Evolutionary conservation across 345 rosid genomes (phyloP).

Genomic region (Bretschneidera sinensis): DNA sequence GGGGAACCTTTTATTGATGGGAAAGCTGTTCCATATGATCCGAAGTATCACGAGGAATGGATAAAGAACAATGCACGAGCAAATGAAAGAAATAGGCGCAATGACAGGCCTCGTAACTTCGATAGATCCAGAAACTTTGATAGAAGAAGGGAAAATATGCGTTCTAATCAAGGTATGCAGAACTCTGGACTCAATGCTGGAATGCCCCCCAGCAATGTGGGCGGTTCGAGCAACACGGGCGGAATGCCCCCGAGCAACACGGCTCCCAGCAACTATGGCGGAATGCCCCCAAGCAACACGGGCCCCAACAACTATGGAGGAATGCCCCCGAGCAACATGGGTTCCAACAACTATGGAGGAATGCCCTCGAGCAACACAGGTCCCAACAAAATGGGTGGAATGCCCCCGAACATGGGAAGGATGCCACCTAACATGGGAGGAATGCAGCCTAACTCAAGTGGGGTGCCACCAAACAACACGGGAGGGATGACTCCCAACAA

Average conservation of each 20-base stretch:
- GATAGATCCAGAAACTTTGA: constrained; percentile 87
- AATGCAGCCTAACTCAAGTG: too few relatives aligned
- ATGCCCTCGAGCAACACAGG: too few relatives aligned
- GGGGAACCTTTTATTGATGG: constrained; percentile 97
- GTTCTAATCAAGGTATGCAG: constrained; percentile 36
- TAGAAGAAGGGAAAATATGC: constrained; percentile 81
- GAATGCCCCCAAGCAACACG: constrained; percentile 18
- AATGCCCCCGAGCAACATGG: background rate
- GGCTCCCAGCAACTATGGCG: constrained; percentile 17
- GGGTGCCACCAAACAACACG: constrained; percentile 14
- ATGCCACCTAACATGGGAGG: too few relatives aligned
- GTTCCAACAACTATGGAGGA: constrained; percentile 13
- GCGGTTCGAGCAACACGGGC: constrained; percentile 24
- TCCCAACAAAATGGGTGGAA: constrained; percentile 26
- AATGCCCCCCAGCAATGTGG: constrained; percentile 29
- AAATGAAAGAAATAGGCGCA: constrained; percentile 81
- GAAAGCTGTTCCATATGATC: constrained; percentile 92
- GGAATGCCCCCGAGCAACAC: too few relatives aligned
- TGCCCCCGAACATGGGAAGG: too few relatives aligned
- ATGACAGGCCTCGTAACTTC: constrained; percentile 67
- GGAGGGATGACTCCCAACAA: constrained; percentile 28
- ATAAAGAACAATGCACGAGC: constrained; percentile 86
- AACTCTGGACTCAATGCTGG: constrained; percentile 25
- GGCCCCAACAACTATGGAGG: constrained; percentile 18
- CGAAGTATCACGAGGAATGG: constrained; percentile 98